These are phyloP conservation scores for Meyerozyma sp. DNA, from an alignment of 1,139 yeast genomes.

Conservation along the genomic window DNA sequence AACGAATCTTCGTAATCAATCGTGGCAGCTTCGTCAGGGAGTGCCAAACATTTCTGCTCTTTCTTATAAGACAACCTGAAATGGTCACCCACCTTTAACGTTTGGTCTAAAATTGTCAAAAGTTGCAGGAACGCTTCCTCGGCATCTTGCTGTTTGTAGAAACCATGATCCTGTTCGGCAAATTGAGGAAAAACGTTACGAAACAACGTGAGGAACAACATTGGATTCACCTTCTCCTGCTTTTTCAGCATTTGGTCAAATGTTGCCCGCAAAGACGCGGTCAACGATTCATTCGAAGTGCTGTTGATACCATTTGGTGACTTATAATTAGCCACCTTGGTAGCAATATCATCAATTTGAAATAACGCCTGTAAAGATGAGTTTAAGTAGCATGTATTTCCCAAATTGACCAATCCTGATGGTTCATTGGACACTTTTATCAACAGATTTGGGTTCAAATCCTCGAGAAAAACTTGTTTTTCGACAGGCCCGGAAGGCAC, in stretches of 20 bases:
- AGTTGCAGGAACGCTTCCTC: conserved; percentile 92
- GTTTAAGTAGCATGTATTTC: conserved; percentile 93
- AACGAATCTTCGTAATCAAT: conserved; percentile 48
- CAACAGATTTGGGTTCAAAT: conserved; percentile 45
- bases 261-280: conserved; percentile 32
- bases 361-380: conserved; percentile 80
- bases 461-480: conserved; percentile 64
- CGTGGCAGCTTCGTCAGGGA: conserved; percentile 49
- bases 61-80: conserved; percentile 65
- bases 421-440: conserved; percentile 49
- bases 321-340: conserved; percentile 7
- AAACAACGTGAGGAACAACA: conserved; percentile 56
- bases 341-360: conserved; percentile 55
- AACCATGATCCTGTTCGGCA: conserved; percentile 72
- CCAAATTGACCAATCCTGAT: conserved; percentile 79
- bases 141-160: conserved; percentile 93
- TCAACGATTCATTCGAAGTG: conserved; percentile 8
- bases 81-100: conserved; percentile 46
- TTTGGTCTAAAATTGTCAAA: conserved; percentile 48
- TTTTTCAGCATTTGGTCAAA: conserved; percentile 43
- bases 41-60: conserved; percentile 53
- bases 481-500: conserved; percentile 56
- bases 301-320: conserved; percentile 4
- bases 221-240: conserved; percentile 51
- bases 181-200: conserved; percentile 80